Base-by-base conservation (phyloP, 345 rosid species). In the Fremontodendron californicum region DNA sequence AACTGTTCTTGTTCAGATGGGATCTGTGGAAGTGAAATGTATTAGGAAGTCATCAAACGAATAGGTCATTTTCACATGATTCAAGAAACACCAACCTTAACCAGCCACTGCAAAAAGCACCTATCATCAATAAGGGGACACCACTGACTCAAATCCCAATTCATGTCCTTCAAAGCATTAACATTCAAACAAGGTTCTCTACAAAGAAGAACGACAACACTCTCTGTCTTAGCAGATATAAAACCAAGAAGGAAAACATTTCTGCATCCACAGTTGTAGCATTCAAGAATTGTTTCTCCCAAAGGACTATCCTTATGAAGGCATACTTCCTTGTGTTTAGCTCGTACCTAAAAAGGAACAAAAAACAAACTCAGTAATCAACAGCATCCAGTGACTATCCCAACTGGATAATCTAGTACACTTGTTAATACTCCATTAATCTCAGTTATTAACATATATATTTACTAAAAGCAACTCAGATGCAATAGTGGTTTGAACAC, bases 111-210 rank as follows among this genome's bases (percentile, higher is more conserved):
- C 72, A 96, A 82, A 82, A 96, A 96, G 85, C 99, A 96, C 82
- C 99, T 92, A 82, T 96, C 99, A 77, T 96, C 99, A 82, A 96
- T 96, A 79, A 96, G 87, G 70, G 99, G 98, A 76, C 97, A 94
- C 99, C 99, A 96, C 80, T 96, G 98, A 84, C 99, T 96, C 75
- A 94, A 84, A 81, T 96, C 99, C 99, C 99, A 96, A 66, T 94
- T 96, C 99, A 96, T 92, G 89, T 96, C 99, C 89, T 96, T 96
- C 86, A 96, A 81, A 45, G 99, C 99, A 84, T 96, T 96, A 25
- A 96, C 98, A 74, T 84, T 96, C 88, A 96, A 89, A 85, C 99
- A 96, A 43, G 99, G 99, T 69, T 96, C 99, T 84, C 99, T 88
- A 81, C 99, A 96, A 2, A 96, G 96, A 77, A 96, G 98, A 71